Base-by-base conservation (phyloP, 2,329 filamentous ascomycete species). In the Eurotiales sp. region DNA sequence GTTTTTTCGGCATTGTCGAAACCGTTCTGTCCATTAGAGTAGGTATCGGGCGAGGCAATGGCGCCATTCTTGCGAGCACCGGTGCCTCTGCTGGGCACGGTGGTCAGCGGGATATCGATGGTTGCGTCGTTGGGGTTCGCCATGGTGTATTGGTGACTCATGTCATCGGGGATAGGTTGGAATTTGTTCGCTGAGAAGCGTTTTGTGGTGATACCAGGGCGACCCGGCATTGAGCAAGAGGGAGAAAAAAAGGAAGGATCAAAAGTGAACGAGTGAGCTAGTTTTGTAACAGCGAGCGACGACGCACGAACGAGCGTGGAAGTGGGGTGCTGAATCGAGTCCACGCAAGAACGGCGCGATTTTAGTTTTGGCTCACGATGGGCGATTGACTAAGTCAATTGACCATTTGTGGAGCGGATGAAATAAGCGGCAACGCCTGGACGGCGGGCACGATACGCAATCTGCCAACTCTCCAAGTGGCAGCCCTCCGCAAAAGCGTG, bases 51-150 rank as follows among this genome's bases (percentile, higher is more conserved):
- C 23, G 50, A 55, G 29, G 54, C 63, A 41, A 59, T 52, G 27
- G 61, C 61, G 39, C 69, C 67, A 50, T 59, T 61, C 56, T 72
- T 74, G 41, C 75, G 72, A 37, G 68, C 71, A 34, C 72, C 73
- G 11, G 71, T 72, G 46, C 71, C 69, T 55, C 73, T 71, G 51
- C 75, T 79, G 56, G 73, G 66, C 36, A 83, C 77, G 43, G 73
- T 75, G 58, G 80, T 76, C 56, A 86, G 72, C 7, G 83, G 83
- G 47, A 86, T 86, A 58, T 84, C 77, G 59, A 80, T 80, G 22
- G 79, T 81, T 39, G 74, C 76, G 59, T 82, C 78, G 56, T 78
- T 73, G 23, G 75, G 71, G 51, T 71, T 72, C 46, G 65, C 58
- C 73, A 77, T 77, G 46, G 65, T 68, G 57, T 67, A 59, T 23